A percentile compares a stretch with the other conserved stretches of the same genome.
Evolutionary conservation across 345 rosid species (phyloP).

Genomic region (Hevea brasiliensis): DNA sequence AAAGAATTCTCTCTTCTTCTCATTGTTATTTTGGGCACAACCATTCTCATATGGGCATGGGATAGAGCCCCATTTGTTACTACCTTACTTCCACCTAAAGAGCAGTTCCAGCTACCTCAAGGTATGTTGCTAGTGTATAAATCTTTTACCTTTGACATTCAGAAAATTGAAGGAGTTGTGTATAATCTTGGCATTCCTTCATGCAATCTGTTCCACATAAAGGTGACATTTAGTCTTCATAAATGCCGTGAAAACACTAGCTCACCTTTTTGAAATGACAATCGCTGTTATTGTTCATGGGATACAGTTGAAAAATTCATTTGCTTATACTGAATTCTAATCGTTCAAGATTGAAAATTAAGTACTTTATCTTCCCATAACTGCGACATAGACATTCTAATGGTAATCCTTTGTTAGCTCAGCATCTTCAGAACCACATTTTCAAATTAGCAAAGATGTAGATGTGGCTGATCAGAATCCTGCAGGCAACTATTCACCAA

Average conservation of each 20-base stretch:
- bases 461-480: constrained; percentile 9
- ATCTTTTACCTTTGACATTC: not conserved
- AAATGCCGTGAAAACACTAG: not conserved
- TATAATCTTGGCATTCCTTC: too few species aligned
- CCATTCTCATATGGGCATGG: constrained; percentile 61
- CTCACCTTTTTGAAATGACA: not conserved
- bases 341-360: not conserved
- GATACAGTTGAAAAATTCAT: not conserved
- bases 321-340: not conserved
- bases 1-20: constrained; percentile 53
- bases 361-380: not conserved
- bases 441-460: constrained; percentile 17
- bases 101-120: constrained; percentile 43
- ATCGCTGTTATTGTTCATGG: not conserved
- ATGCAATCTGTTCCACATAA: too few species aligned
- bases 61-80: constrained; percentile 46
- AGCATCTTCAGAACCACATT: constrained; percentile 13
- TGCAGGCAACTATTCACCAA: not conserved
- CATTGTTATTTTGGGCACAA: constrained; percentile 52
- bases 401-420: constrained; percentile 7
- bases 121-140: constrained; percentile 32
- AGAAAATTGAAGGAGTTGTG: not conserved
- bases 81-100: constrained; percentile 49
- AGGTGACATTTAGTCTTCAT: not conserved
- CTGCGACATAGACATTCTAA: constrained; percentile 24